Percentiles rank a stretch among this genome's conserved stretches.
Conservation (phyloP, 1,284 basidiomycete genomes). For the Coriolopsis trogii region DNA sequence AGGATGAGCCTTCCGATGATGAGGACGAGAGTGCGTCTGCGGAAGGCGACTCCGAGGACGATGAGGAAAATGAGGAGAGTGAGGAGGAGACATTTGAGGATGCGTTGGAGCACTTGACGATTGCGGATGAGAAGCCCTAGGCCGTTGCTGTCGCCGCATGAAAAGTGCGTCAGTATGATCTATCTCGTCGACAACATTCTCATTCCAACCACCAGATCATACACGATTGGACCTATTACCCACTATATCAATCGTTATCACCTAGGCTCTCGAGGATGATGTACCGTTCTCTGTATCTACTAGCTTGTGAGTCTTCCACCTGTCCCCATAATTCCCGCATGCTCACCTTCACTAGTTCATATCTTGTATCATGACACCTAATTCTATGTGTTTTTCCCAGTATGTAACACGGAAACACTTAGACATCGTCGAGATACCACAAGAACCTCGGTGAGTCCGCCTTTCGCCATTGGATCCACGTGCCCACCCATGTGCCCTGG, state of each 20-base stretch:
- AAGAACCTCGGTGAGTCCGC: no score
- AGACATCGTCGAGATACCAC: no score
- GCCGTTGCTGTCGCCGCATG: conserved; percentile 31
- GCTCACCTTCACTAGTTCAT: neutral
- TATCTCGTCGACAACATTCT: no score
- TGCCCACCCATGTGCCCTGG: no score
- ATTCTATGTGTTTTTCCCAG: neutral
- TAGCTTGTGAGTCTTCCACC: conserved; percentile 19
- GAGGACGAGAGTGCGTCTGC: conserved; percentile 41
- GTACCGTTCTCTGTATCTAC: conserved; percentile 15
- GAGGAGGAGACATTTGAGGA: conserved; percentile 61
- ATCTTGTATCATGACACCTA: neutral
- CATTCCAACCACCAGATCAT: no score
- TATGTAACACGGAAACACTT: no score
- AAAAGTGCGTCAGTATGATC: conserved; percentile 19
- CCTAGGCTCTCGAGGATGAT: neutral
- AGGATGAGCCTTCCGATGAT: conserved; percentile 61
- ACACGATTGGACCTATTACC: no score
- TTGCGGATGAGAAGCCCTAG: conserved; percentile 40
- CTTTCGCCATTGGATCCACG: no score
- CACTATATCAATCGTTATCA: no score
- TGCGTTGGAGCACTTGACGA: conserved; percentile 63
- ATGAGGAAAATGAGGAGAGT: conserved; percentile 36
- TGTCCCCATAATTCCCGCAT: no score
- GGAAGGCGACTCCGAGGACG: conserved; percentile 39